phyloP scores from a whole-genome alignment of 805 yeast genomes.

The Blastobotrys chiropterorum region DNA sequence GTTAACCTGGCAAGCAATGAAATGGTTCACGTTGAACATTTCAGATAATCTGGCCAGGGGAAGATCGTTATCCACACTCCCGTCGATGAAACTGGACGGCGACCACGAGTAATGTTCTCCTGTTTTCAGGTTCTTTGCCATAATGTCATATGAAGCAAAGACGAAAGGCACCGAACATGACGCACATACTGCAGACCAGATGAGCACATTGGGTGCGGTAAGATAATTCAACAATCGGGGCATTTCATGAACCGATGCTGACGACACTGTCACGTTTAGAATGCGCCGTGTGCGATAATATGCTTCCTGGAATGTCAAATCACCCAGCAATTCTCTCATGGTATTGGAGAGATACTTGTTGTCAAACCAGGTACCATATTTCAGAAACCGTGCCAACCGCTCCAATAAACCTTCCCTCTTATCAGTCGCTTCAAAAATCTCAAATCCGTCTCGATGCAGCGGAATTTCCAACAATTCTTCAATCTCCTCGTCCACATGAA shows the following conservation, averaged over 20 bases:
- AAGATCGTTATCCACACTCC: slow-evolving; percentile 89
- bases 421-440: slow-evolving; percentile 53
- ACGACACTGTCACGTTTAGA: slow-evolving; percentile 89
- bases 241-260: slow-evolving; percentile 86
- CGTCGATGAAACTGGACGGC: slow-evolving; percentile 81
- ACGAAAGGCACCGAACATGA: slow-evolving; percentile 92
- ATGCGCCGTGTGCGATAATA: slow-evolving; percentile 90
- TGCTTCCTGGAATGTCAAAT: slow-evolving; percentile 88
- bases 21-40: slow-evolving; percentile 96
- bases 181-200: slow-evolving; percentile 88
- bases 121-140: slow-evolving; percentile 73
- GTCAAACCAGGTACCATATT: slow-evolving; percentile 87
- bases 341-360: slow-evolving; percentile 63
- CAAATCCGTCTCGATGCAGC: slow-evolving; percentile 36
- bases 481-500: slow-evolving; percentile 65
- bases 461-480: slow-evolving; percentile 46
- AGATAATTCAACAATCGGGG: slow-evolving; percentile 83
- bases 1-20: slow-evolving; percentile 95
- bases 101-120: slow-evolving; percentile 77
- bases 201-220: slow-evolving; percentile 88
- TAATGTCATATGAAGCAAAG: slow-evolving; percentile 78
- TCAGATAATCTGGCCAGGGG: slow-evolving; percentile 88
- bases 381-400: slow-evolving; percentile 57
- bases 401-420: slow-evolving; percentile 46
- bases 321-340: slow-evolving; percentile 75